These are phyloP conservation scores for Dactylellina drechsleri DNA, from an alignment of 2,329 filamentous ascomycete species.

Conservation along the genomic window DNA sequence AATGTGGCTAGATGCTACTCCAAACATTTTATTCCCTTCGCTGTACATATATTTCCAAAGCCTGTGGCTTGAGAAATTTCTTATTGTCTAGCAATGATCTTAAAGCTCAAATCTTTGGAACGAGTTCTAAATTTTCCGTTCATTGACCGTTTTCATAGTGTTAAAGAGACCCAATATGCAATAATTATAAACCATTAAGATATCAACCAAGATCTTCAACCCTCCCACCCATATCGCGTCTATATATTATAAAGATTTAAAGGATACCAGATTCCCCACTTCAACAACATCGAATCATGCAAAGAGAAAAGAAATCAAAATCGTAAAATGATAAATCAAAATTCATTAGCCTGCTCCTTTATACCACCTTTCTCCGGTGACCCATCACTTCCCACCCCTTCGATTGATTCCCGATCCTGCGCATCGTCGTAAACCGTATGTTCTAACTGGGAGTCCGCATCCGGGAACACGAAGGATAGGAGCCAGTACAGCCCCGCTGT, in stretches of 20 bases:
- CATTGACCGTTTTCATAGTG: not conserved
- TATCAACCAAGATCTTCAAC: not conserved
- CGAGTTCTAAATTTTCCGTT: not conserved
- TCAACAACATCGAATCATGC: constrained; percentile 1
- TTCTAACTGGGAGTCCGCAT: constrained; percentile 25
- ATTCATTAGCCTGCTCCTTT: constrained; percentile 1
- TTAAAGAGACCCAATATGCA: not conserved
- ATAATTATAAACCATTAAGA: constrained; percentile 4
- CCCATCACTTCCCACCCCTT: constrained; percentile 37
- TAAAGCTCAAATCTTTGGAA: no score
- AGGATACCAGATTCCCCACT: not conserved
- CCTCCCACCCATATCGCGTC: not conserved
- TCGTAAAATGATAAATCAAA: not conserved
- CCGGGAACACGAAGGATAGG: constrained; percentile 26
- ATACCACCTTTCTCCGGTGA: constrained; percentile 28
- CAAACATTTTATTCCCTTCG: not conserved
- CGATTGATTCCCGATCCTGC: constrained; percentile 42
- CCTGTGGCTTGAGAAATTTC: no score
- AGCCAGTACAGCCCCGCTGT: constrained; percentile 26
- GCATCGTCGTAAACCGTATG: constrained; percentile 37
- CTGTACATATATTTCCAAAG: not conserved
- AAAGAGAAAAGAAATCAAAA: constrained; percentile 7
- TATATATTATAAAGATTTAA: constrained; percentile 1
- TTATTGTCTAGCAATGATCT: no score
- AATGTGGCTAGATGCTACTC: not conserved